These are phyloP conservation scores for Garcileccinum viscosum DNA, from an alignment of 1,284 basidiomycete species.

Conservation along the genomic window DNA sequence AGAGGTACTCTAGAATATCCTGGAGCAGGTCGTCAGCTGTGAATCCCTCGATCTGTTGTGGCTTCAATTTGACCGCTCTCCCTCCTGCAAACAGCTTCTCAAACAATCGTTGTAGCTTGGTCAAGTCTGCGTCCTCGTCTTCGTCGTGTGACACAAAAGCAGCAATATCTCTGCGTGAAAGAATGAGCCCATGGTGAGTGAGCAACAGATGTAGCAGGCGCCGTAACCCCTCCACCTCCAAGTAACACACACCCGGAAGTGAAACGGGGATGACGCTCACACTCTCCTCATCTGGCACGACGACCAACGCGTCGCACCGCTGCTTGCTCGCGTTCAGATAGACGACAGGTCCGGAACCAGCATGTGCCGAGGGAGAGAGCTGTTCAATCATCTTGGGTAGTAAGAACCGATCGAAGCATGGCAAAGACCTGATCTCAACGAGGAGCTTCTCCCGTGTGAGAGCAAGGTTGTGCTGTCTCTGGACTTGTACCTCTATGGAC, in stretches of 20 bases:
- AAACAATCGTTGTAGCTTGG: no score
- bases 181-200: no score
- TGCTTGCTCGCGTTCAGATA: background rate
- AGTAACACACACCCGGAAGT: background rate
- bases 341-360: background rate
- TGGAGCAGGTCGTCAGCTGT: background rate
- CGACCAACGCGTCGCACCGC: background rate
- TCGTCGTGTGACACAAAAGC: no score
- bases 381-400: background rate
- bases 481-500: background rate
- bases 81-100: no score
- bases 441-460: background rate
- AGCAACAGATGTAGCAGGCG: background rate
- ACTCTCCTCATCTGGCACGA: background rate
- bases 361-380: background rate
- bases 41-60: background rate
- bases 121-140: no score
- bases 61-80: no score
- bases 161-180: no score
- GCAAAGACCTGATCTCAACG: background rate
- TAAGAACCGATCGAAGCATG: background rate
- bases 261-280: background rate
- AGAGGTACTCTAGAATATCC: background rate
- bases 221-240: background rate
- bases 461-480: background rate